Evolutionary conservation across 352 stramenopile genomes (phyloP).

Genomic region (Phytopythium helicoides): DNA sequence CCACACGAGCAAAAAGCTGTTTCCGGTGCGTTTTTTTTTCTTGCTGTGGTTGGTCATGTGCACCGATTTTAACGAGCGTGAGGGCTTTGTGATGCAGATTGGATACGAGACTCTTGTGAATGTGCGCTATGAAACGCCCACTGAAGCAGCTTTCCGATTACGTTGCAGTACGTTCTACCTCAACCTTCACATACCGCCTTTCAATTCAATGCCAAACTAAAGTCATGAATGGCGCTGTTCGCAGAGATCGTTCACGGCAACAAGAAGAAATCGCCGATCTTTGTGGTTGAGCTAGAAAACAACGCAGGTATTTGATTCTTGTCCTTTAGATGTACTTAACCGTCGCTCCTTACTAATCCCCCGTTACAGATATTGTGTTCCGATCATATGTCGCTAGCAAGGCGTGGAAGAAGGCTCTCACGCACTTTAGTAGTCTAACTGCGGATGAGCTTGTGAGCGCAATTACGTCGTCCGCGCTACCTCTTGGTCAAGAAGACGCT

Average conservation of each 20-base stretch:
- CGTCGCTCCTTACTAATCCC: neutral
- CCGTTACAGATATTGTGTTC: conserved; percentile 60
- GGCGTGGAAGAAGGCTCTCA: conserved; percentile 80
- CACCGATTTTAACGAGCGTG: neutral
- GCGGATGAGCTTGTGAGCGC: conserved; percentile 40
- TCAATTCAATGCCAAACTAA: no score
- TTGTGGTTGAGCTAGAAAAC: conserved; percentile 62
- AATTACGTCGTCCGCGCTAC: conserved; percentile 21
- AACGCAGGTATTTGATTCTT: conserved; percentile 41
- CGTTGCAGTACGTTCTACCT: conserved; percentile 45
- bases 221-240: neutral
- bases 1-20: conserved; percentile 76
- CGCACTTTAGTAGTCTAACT: conserved; percentile 64
- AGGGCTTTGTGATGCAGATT: conserved; percentile 25
- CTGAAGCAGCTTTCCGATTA: conserved; percentile 31
- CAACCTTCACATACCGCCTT: no score
- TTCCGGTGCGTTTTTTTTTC: conserved; percentile 38
- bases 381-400: conserved; percentile 74
- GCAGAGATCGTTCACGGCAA: conserved; percentile 73
- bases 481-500: conserved; percentile 12
- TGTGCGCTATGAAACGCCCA: conserved; percentile 36
- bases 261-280: conserved; percentile 79
- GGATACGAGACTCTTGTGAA: conserved; percentile 62
- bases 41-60: neutral
- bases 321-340: neutral